Conservation (phyloP, 805 yeast species). For the Yamadazyma sp. region DNA sequence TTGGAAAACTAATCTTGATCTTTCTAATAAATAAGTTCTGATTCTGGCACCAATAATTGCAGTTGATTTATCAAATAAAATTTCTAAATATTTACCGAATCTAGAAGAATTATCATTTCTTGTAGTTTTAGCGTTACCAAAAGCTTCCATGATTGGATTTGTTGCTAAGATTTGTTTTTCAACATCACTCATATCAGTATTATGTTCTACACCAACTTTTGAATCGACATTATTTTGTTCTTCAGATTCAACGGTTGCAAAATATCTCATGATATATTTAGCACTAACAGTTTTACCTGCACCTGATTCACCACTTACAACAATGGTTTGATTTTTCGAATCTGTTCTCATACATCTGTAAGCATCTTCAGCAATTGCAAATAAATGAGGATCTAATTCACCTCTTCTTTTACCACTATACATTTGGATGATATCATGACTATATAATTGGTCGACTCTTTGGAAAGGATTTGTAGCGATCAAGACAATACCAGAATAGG, state of each 20-base stretch:
- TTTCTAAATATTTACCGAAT: slow-evolving; percentile 94
- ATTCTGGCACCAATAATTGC: slow-evolving; percentile 92
- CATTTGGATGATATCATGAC: slow-evolving; percentile 90
- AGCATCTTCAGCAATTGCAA: slow-evolving; percentile 97
- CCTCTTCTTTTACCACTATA: slow-evolving; percentile 92
- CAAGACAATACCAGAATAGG: slow-evolving; percentile 94
- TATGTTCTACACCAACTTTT: slow-evolving; percentile 31
- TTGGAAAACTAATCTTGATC: slow-evolving; percentile 92
- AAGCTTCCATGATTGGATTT: slow-evolving; percentile 95
- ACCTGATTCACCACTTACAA: slow-evolving; percentile 97
- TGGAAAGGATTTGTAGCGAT: slow-evolving; percentile 97
- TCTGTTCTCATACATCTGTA: slow-evolving; percentile 91
- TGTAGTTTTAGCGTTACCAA: slow-evolving; percentile 97
- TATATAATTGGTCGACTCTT: slow-evolving; percentile 83
- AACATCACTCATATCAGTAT: slow-evolving; percentile 76
- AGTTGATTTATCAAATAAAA: slow-evolving; percentile 70
- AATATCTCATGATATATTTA: slow-evolving; percentile 94
- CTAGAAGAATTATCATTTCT: slow-evolving; percentile 97
- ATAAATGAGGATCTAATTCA: slow-evolving; percentile 93
- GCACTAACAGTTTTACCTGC: slow-evolving; percentile 99
- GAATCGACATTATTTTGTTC: slow-evolving; percentile 15
- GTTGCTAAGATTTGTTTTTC: slow-evolving; percentile 95
- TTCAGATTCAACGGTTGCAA: slow-evolving; percentile 82
- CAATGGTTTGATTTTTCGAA: slow-evolving; percentile 86
- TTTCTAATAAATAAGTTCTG: slow-evolving; percentile 86